A percentile compares a stretch with the other conserved stretches of the same genome.
Conservation (phyloP, 441 rosid species). For the Euphorbia celastroides region DNA sequence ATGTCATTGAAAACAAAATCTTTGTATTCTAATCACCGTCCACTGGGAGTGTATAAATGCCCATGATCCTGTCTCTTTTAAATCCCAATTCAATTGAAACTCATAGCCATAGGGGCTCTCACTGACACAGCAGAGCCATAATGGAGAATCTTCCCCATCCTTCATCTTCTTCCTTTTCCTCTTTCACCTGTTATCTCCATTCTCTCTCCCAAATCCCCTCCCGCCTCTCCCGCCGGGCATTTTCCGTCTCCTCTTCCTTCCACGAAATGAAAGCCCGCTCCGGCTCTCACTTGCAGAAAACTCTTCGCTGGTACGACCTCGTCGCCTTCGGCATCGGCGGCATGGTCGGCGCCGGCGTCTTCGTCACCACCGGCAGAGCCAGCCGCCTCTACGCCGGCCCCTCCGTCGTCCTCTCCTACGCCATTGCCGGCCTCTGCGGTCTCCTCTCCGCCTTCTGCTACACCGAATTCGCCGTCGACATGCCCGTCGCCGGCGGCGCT, state of each 20-base stretch:
- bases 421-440: slow-evolving; percentile 90
- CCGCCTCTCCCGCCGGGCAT: slow-evolving; percentile 63
- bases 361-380: slow-evolving; percentile 74
- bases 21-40: no score
- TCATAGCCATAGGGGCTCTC: neutral
- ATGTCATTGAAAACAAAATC: no score
- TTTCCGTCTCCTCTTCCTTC: slow-evolving; percentile 55
- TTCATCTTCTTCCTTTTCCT: slow-evolving; percentile 72
- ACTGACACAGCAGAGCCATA: neutral
- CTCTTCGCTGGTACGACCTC: slow-evolving; percentile 80
- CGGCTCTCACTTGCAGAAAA: slow-evolving; percentile 57
- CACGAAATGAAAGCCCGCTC: slow-evolving; percentile 69
- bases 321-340: slow-evolving; percentile 89
- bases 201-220: slow-evolving; percentile 57
- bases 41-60: no score
- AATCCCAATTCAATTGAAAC: neutral
- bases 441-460: slow-evolving; percentile 92
- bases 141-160: slow-evolving; percentile 32
- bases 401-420: slow-evolving; percentile 67
- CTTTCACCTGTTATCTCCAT: slow-evolving; percentile 42
- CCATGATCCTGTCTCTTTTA: no score
- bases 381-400: slow-evolving; percentile 63
- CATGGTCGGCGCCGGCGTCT: slow-evolving; percentile 95
- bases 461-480: slow-evolving; percentile 93
- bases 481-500: slow-evolving; percentile 96